phyloP scores from a whole-genome alignment of 1,284 basidiomycete species.

The Microbotryum lychnidis-dioicae region DNA sequence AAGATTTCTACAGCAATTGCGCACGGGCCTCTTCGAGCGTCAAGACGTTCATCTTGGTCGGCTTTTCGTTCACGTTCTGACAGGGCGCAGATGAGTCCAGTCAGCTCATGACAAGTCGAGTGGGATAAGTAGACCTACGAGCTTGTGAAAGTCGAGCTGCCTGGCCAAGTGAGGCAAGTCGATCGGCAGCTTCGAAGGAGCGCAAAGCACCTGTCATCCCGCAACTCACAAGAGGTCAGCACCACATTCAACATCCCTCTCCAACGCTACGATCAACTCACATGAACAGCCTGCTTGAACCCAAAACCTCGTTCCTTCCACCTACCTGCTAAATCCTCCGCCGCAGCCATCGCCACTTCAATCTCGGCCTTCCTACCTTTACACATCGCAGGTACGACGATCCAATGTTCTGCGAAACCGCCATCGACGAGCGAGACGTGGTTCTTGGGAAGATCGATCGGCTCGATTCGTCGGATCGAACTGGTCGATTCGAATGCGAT shows the following conservation, averaged over 20 bases:
- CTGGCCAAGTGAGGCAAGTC: conserved; percentile 19
- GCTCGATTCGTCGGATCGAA: not conserved
- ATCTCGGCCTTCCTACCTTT: not conserved
- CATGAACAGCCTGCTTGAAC: conserved; percentile 13
- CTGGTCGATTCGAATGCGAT: not conserved
- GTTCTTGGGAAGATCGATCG: not conserved
- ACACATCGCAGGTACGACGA: conserved; percentile 7
- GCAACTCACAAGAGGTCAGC: not conserved
- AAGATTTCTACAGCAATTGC: conserved; percentile 5
- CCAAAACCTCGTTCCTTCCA: conserved; percentile 20
- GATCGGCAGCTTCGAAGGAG: conserved; percentile 12
- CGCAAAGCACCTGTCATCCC: conserved; percentile 13
- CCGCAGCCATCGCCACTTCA: conserved; percentile 10
- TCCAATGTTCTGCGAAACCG: conserved; percentile 13
- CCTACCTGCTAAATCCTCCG: not conserved
- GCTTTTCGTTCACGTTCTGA: not conserved
- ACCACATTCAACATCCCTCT: not conserved
- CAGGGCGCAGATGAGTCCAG: too few relatives aligned
- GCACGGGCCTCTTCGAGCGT: conserved; percentile 13
- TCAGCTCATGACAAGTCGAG: too few relatives aligned
- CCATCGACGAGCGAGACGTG: conserved; percentile 17
- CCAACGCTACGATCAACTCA: not conserved
- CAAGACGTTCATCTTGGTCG: conserved; percentile 13
- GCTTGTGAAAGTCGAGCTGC: conserved; percentile 5
- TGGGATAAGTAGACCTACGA: not conserved